Percentiles rank a stretch among this genome's conserved stretches.
phyloP scores from a whole-genome alignment of 1,284 basidiomycete genomes.

The Neonothopanus nambi region DNA sequence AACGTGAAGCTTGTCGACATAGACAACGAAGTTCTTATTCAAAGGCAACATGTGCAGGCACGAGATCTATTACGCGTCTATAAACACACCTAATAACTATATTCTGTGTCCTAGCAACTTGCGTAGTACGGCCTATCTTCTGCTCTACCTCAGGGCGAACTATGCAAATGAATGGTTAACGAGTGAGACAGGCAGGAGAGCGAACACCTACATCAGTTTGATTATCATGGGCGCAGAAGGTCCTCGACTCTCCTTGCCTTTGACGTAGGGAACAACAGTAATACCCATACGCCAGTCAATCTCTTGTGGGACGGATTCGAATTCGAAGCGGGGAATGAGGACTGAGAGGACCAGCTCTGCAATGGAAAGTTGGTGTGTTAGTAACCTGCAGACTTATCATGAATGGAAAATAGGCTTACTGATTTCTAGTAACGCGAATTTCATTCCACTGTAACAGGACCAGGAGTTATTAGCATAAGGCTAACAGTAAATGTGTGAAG shows the following conservation, averaged over 20 bases:
- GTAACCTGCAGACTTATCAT: not conserved
- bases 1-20: too few relatives aligned
- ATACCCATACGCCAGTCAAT: slow-evolving; percentile 25
- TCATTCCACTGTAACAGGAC: slow-evolving; percentile 16
- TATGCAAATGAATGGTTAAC: not conserved
- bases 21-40: too few relatives aligned
- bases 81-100: too few relatives aligned
- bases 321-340: slow-evolving; percentile 18
- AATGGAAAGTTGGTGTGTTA: not conserved
- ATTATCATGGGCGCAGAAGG: slow-evolving; percentile 20
- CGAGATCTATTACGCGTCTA: too few relatives aligned
- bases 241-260: slow-evolving; percentile 13
- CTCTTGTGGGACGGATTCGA: slow-evolving; percentile 13
- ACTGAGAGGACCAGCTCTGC: slow-evolving; percentile 21
- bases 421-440: slow-evolving; percentile 23
- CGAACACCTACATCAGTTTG: not conserved
- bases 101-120: too few relatives aligned
- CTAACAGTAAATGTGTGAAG: not conserved
- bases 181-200: not conserved
- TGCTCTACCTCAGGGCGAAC: not conserved
- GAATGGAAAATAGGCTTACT: slow-evolving; percentile 14
- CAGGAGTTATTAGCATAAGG: not conserved
- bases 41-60: too few relatives aligned
- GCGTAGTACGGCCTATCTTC: not conserved
- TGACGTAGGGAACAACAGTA: slow-evolving; percentile 22